phyloP scores from a whole-genome alignment of 164 flowering plant genomes.

The Chimonanthus salicifolius region DNA sequence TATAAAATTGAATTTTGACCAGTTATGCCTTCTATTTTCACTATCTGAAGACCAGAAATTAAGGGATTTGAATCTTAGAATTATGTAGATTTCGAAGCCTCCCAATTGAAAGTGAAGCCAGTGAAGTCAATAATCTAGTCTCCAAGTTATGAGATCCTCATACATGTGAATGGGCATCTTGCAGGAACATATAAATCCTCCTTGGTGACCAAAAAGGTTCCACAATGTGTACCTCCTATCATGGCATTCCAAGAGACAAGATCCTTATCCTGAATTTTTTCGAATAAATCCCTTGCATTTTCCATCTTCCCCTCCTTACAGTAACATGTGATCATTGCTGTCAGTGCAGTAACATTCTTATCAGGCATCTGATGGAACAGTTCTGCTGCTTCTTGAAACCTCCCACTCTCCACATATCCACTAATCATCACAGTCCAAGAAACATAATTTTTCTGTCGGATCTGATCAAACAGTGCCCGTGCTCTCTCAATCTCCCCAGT shows the following conservation, averaged over 20 bases:
- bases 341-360: slow-evolving; percentile 33
- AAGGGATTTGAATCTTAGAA: neutral
- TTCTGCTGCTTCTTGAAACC: slow-evolving; percentile 29
- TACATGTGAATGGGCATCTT: neutral
- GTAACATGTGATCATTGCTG: slow-evolving; percentile 45
- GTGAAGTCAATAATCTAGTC: neutral
- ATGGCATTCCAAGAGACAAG: slow-evolving; percentile 45
- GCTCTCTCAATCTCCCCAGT: slow-evolving; percentile 39
- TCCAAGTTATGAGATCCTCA: neutral
- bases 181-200: neutral
- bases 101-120: neutral
- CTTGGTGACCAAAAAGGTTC: no score
- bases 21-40: no score
- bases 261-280: slow-evolving; percentile 29
- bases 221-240: slow-evolving; percentile 31
- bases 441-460: slow-evolving; percentile 32
- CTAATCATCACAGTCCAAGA: slow-evolving; percentile 57
- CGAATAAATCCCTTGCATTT: slow-evolving; percentile 33
- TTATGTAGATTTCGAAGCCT: neutral
- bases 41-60: no score
- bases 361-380: slow-evolving; percentile 37
- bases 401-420: slow-evolving; percentile 43
- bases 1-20: no score
- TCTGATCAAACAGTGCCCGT: slow-evolving; percentile 30
- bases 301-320: slow-evolving; percentile 44